Evolutionary conservation across 1,284 basidiomycete genomes (phyloP).

Genomic region (Irpex rosettiformis): DNA sequence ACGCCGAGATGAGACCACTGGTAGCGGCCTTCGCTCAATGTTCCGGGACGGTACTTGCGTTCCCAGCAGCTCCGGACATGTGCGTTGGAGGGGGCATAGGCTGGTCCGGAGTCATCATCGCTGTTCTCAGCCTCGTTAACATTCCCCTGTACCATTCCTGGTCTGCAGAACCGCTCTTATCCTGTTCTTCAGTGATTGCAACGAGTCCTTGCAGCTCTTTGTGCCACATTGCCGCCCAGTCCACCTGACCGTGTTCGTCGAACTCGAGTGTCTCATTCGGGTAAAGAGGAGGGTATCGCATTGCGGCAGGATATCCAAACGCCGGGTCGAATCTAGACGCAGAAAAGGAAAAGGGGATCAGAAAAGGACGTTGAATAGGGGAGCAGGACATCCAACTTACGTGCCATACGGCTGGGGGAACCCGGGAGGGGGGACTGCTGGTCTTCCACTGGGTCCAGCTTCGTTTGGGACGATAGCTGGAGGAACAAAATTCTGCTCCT

Average conservation of each 20-base stretch:
- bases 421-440: constrained; percentile 22
- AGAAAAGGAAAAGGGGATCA: neutral
- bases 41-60: constrained; percentile 23
- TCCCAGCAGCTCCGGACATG: constrained; percentile 23
- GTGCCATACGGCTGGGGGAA: constrained; percentile 56
- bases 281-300: constrained; percentile 61
- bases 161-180: constrained; percentile 65
- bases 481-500: constrained; percentile 53
- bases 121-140: constrained; percentile 66
- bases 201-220: constrained; percentile 74
- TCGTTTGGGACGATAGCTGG: constrained; percentile 53
- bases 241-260: constrained; percentile 73
- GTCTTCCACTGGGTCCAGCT: constrained; percentile 54
- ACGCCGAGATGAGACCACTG: too few species aligned
- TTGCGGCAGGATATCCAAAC: constrained; percentile 50
- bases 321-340: constrained; percentile 58
- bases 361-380: neutral
- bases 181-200: constrained; percentile 70
- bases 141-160: constrained; percentile 83
- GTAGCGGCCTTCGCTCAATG: neutral
- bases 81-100: constrained; percentile 34
- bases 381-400: constrained; percentile 30
- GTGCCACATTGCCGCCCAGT: constrained; percentile 73
- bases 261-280: constrained; percentile 66
- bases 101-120: constrained; percentile 52